Percentiles rank a stretch among this genome's conserved stretches.
Conservation (phyloP, 768 basidiomycete species). For the Tulasnella sp. region DNA sequence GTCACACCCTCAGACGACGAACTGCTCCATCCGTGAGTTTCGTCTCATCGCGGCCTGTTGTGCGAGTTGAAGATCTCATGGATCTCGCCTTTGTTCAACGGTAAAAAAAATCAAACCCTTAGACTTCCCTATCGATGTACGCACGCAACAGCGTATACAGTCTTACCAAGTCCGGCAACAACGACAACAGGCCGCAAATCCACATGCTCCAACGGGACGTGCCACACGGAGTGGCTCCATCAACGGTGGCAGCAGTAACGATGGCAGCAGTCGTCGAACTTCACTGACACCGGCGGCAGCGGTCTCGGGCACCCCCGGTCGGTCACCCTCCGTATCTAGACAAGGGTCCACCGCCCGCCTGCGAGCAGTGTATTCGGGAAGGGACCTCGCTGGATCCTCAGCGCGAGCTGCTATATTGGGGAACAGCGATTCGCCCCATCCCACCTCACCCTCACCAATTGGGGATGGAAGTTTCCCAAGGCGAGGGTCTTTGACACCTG, state of each 20-base stretch:
- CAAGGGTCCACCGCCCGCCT: not conserved
- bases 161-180: slow-evolving; percentile 10
- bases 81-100: slow-evolving; percentile 4
- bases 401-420: slow-evolving; percentile 2
- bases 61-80: not conserved
- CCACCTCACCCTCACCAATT: not conserved
- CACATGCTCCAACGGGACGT: not conserved
- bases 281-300: not conserved
- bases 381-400: not conserved
- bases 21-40: slow-evolving; percentile 60
- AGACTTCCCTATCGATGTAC: slow-evolving; percentile 36
- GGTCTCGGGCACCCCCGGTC: not conserved
- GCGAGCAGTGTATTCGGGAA: not conserved
- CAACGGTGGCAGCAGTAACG: slow-evolving; percentile 5
- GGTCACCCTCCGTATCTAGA: not conserved
- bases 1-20: slow-evolving; percentile 63
- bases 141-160: slow-evolving; percentile 11
- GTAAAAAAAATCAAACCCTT: no score
- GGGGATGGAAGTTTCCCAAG: not conserved
- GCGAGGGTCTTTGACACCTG: slow-evolving; percentile 8
- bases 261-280: slow-evolving; percentile 4
- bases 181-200: not conserved
- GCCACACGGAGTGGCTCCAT: slow-evolving; percentile 3
- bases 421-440: not conserved
- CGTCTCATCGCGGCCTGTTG: not conserved